Percentiles rank a stretch among this genome's conserved stretches.
Evolutionary conservation across 352 stramenopile genomes (phyloP).

Genomic region (Pythium guiyangense): DNA sequence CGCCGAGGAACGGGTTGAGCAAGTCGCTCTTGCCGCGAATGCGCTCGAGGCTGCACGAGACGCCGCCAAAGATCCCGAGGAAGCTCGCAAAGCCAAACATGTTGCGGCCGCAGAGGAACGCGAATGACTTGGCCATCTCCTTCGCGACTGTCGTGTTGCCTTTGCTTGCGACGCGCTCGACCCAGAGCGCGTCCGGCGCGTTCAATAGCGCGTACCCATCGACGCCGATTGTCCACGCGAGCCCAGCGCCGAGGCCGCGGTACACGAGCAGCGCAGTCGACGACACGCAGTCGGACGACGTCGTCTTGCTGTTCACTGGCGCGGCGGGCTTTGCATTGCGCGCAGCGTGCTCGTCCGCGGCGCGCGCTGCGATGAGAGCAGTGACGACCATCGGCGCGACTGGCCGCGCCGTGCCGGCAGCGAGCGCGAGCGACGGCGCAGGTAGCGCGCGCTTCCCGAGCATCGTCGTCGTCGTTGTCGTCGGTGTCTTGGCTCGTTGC

Average conservation of each 20-base stretch:
- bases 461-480: background rate
- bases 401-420: background rate
- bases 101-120: constrained; percentile 38
- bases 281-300: constrained; percentile 55
- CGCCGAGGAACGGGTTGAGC: constrained; percentile 66
- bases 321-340: constrained; percentile 7
- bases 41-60: constrained; percentile 68
- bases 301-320: constrained; percentile 22
- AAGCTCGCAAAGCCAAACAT: constrained; percentile 69
- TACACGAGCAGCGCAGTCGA: constrained; percentile 57
- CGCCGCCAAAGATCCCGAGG: constrained; percentile 63
- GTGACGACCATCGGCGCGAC: background rate
- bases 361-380: background rate
- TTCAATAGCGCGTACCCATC: constrained; percentile 56
- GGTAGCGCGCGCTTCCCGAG: constrained; percentile 2
- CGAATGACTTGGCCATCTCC: constrained; percentile 30
- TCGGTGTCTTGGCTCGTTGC: too few relatives aligned
- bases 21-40: constrained; percentile 48
- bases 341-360: background rate
- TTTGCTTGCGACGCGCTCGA: constrained; percentile 23
- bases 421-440: background rate
- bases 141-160: constrained; percentile 16
- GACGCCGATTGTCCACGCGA: constrained; percentile 74
- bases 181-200: constrained; percentile 33
- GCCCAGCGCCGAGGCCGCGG: constrained; percentile 52